These are phyloP conservation scores for Diaporthe helianthi DNA, from an alignment of 2,329 filamentous ascomycete genomes.

Conservation along the genomic window DNA sequence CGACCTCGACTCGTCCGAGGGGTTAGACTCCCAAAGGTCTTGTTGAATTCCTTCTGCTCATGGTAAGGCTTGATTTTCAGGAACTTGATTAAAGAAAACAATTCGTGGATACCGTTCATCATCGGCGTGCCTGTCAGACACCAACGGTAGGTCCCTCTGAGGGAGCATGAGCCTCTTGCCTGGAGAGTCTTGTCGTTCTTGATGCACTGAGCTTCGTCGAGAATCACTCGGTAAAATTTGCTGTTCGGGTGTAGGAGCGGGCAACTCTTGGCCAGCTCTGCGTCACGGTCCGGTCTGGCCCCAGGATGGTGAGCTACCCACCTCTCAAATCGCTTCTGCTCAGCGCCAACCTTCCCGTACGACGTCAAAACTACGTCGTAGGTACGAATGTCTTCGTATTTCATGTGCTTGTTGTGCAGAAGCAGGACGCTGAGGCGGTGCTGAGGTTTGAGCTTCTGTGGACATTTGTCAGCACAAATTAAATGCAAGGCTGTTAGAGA, in stretches of 20 bases:
- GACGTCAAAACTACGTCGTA: slow-evolving; percentile 83
- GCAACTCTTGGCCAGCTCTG: slow-evolving; percentile 49
- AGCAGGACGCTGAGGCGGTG: slow-evolving; percentile 71
- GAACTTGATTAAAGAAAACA: slow-evolving; percentile 80
- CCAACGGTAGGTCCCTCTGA: slow-evolving; percentile 70
- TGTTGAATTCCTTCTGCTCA: slow-evolving; percentile 66
- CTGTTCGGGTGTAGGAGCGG: slow-evolving; percentile 66
- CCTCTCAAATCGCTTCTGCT: slow-evolving; percentile 67
- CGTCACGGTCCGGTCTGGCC: slow-evolving; percentile 44
- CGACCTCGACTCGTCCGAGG: slow-evolving; percentile 37
- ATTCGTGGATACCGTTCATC: slow-evolving; percentile 84
- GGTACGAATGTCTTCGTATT: slow-evolving; percentile 66
- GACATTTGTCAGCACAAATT: neutral
- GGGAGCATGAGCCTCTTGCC: slow-evolving; percentile 63
- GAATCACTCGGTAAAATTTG: slow-evolving; percentile 73
- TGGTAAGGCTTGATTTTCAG: slow-evolving; percentile 79
- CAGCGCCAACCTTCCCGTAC: slow-evolving; percentile 73
- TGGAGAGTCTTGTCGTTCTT: slow-evolving; percentile 74
- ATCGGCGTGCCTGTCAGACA: slow-evolving; percentile 85
- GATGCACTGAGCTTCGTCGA: slow-evolving; percentile 83
- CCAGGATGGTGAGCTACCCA: slow-evolving; percentile 58
- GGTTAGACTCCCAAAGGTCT: slow-evolving; percentile 49
- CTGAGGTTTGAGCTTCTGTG: slow-evolving; percentile 64
- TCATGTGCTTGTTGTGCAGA: slow-evolving; percentile 71
- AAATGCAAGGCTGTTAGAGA: neutral